These are phyloP conservation scores for Plantago ovata DNA, from an alignment of 257 asterid species.

Conservation along the genomic window DNA sequence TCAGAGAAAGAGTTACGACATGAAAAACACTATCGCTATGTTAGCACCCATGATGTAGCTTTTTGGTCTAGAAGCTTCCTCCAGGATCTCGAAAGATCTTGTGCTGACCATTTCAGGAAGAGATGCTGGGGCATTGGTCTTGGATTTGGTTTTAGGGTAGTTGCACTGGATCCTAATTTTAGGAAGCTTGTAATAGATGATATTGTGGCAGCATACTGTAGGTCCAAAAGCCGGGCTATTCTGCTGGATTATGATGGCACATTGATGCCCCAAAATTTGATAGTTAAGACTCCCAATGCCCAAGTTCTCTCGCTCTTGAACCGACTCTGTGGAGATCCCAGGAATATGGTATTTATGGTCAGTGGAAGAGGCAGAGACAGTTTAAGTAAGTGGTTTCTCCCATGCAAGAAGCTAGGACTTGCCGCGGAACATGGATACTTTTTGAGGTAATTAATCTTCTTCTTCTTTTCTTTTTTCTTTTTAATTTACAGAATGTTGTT, in stretches of 20 bases:
- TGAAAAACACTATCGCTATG: conserved; percentile 85
- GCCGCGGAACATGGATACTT: conserved; percentile 96
- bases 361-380: conserved; percentile 89
- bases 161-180: conserved; percentile 83
- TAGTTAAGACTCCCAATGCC: conserved; percentile 64
- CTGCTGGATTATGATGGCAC: conserved; percentile 92
- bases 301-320: conserved; percentile 72
- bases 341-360: conserved; percentile 71
- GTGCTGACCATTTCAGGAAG: conserved; percentile 83
- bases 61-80: conserved; percentile 87
- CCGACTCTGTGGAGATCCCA: conserved; percentile 56
- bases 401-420: conserved; percentile 78
- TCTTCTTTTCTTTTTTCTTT: neutral
- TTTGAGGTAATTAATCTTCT: conserved; percentile 46
- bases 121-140: conserved; percentile 88
- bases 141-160: conserved; percentile 90
- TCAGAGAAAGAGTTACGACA: conserved; percentile 74
- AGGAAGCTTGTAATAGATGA: conserved; percentile 78
- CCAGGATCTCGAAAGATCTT: conserved; percentile 90
- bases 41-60: conserved; percentile 76
- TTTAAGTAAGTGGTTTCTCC: conserved; percentile 73
- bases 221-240: conserved; percentile 73
- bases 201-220: conserved; percentile 55
- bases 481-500: neutral
- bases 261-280: conserved; percentile 83